These are phyloP conservation scores for Aegilops longissima DNA, from an alignment of 176 grass and related monocot genomes.

Conservation along the genomic window DNA sequence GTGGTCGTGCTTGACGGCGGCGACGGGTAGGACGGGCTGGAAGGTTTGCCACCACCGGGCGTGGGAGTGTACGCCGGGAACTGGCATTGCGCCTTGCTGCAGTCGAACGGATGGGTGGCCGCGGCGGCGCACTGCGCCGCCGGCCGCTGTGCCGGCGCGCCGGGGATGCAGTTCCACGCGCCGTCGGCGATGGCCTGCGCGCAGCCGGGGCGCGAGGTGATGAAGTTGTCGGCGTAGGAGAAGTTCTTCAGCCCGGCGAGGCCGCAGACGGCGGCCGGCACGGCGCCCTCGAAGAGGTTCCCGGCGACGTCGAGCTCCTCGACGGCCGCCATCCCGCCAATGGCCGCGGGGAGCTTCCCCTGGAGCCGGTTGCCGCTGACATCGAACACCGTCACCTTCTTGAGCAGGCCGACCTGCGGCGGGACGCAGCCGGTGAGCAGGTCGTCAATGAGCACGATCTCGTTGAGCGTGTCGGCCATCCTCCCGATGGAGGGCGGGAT, in stretches of 20 bases:
- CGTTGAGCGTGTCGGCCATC: constrained; percentile 67
- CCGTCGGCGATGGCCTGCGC: constrained; percentile 43
- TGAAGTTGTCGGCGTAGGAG: constrained; percentile 73
- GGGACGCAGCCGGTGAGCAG: constrained; percentile 62
- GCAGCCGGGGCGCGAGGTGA: constrained; percentile 47
- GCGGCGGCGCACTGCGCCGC: constrained; percentile 51
- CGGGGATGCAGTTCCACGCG: constrained; percentile 70
- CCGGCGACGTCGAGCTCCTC: constrained; percentile 61
- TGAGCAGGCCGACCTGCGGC: constrained; percentile 53
- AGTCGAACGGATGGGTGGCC: constrained; percentile 64
- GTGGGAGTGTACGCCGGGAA: background rate
- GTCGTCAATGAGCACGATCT: constrained; percentile 75
- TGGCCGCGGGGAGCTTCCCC: constrained; percentile 29
- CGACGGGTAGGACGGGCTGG: constrained; percentile 1
- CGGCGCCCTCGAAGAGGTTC: constrained; percentile 59
- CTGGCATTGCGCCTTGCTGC: constrained; percentile 73
- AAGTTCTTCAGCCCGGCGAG: constrained; percentile 53
- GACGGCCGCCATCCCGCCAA: constrained; percentile 41
- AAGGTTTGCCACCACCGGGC: constrained; percentile 11
- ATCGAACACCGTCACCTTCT: constrained; percentile 65
- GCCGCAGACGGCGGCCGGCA: constrained; percentile 48
- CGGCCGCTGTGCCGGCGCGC: constrained; percentile 39
- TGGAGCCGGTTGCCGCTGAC: constrained; percentile 72
- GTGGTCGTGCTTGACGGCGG: constrained; percentile 8
- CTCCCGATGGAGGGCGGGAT: constrained; percentile 63